phyloP scores from a whole-genome alignment of 192 early-diverging fungal species.

The Polychytrium aggregatum region DNA sequence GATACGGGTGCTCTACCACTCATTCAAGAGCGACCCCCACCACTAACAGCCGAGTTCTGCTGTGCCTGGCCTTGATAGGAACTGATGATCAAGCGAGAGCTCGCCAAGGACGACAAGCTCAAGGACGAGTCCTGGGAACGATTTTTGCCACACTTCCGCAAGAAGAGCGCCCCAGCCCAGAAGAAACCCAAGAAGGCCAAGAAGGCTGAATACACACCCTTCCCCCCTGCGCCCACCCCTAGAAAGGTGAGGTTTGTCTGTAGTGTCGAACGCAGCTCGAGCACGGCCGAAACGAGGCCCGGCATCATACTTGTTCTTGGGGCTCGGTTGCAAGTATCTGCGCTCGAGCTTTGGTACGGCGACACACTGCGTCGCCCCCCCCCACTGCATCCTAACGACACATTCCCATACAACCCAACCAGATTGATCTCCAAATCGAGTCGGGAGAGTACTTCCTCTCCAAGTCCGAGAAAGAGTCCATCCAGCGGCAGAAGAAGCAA shows the following conservation, averaged over 20 bases:
- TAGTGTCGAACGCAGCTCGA: too few species aligned
- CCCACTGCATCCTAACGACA: too few species aligned
- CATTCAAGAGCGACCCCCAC: too few species aligned
- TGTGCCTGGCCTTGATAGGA: too few species aligned
- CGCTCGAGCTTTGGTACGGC: too few species aligned
- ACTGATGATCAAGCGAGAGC: constrained; percentile 95
- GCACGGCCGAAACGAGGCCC: not conserved
- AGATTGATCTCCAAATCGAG: constrained; percentile 84
- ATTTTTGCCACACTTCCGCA: constrained; percentile 94
- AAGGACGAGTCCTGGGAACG: constrained; percentile 92
- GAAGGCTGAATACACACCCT: constrained; percentile 79
- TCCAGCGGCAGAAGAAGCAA: constrained; percentile 58
- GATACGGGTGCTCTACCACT: too few species aligned
- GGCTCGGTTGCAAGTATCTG: too few species aligned
- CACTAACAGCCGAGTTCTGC: too few species aligned
- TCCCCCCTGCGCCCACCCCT: constrained; percentile 76
- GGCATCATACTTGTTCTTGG: too few species aligned
- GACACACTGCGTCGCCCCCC: too few species aligned
- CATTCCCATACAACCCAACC: too few species aligned
- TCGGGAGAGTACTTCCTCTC: constrained; percentile 91
- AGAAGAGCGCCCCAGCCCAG: constrained; percentile 65
- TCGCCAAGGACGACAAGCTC: constrained; percentile 93
- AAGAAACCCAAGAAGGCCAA: constrained; percentile 61
- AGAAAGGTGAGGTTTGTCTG: too few species aligned
- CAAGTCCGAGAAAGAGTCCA: constrained; percentile 18